Base-by-base conservation (phyloP, 331 rosid species). In the Rhamnella rubrinervis region DNA sequence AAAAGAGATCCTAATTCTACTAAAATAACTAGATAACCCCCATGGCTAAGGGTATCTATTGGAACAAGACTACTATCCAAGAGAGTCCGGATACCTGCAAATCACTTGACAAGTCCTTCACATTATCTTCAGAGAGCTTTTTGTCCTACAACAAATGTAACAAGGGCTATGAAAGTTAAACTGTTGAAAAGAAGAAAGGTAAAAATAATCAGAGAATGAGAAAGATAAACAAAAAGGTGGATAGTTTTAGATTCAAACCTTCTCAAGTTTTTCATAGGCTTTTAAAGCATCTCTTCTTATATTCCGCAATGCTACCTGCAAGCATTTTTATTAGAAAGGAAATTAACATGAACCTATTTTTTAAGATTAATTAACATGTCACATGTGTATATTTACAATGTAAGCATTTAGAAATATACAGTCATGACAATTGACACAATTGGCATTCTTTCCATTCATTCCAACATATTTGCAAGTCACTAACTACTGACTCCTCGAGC, bases 251-350 rank as follows among this genome's bases (percentile, higher is more conserved):
- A 71, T 82, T 74, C 66, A 73, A 71, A 91, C 99, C 99, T 95
- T 95, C 86, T 95, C 96, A 67, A 95, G 97, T 74, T 95, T 95
- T 55, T 91, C 96, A 70, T 84, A 89, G 75, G 97, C 95, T 82
- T 89, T 95, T 74, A 95, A 56, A 61, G 92, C 91, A 86, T 95
- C 99, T 82, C 99, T 91, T 82, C 99, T 85, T 81, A 95, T 89
- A 72, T 95, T 95, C 88, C 99, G 84, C 75, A 95, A 62, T 71
- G 96, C 97, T 75, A 95, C 99, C 97, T 91, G 68, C 15, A 61
- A 80, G 56, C 10, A 78, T 60, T 11, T 49, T 28, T 74, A 35
- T 50, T n/a, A 74, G 21, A 56, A 21, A 44, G 13, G 59, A 53
- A 52, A 60, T 78, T 52, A 68, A 63, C 66, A 82, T 71, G 74